Base-by-base conservation (phyloP, 306 rosid species). In the Clitoria ternatea region DNA sequence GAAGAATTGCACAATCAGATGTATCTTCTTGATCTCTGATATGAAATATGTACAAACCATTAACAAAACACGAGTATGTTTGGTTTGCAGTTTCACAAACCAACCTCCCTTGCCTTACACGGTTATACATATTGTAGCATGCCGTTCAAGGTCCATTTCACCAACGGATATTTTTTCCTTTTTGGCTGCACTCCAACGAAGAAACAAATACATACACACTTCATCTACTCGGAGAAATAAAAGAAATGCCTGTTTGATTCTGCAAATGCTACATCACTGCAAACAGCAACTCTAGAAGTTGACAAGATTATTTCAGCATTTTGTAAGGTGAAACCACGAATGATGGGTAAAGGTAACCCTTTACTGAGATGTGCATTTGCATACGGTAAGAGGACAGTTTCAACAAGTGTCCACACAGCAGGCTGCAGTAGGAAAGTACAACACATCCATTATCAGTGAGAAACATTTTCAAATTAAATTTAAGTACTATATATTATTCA, bases 311-410 rank as follows among this genome's bases (percentile, higher is more conserved):
- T 73, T 45, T 87, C 89, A 0, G 92, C 88, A 23, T 86, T 77
- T 62, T 82, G 84, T 45, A 94, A 77, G 42, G 85, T 80, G 78
- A 89, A 91, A 11, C 96, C 91, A 39, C 82, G 97, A 61, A 91
- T 56, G 69, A 89, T 80, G 4, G 91, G 97, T 83, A 94, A 65
- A 17, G 96, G 97, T 20, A 91, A 77, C 55, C 98, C 97, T 77
- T 83, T 80, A 40, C 82, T 76, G 1, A 94, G 92, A 75, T 79
- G 89, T 20, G 73, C 40, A 73, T 94, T 94, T 50, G 90, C 81
- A 22, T 87, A 81, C 0, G 97, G 96, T 89, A 94, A 70, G 80
- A 85, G 72, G 15, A 82, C 91, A 0, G 98, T 90, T 60, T 89
- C 85, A 39, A 90, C 70, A 30, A 90, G 36, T 13, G 89, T 89